Evolutionary conservation across 345 rosid genomes (phyloP).

Genomic region (Hypericum androsaemum): DNA sequence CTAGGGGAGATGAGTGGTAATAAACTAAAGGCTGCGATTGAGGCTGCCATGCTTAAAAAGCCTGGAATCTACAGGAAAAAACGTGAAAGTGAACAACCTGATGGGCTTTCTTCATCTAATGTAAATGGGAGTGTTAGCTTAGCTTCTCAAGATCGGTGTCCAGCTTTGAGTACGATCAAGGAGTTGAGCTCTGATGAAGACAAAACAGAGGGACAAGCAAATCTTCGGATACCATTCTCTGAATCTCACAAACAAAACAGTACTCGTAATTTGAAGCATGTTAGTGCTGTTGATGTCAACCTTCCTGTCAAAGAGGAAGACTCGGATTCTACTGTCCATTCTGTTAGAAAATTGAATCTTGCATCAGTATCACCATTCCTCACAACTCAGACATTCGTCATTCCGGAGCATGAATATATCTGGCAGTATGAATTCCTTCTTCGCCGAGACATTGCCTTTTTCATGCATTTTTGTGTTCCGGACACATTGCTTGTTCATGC

Average conservation of each 20-base stretch:
- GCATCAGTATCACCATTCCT: conserved; percentile 24
- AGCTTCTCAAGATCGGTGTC: conserved; percentile 33
- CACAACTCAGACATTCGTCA: conserved; percentile 30
- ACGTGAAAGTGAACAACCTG: conserved; percentile 40
- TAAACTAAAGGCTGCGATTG: conserved; percentile 71
- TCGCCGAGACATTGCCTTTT: conserved; percentile 9
- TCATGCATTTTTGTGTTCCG: background rate
- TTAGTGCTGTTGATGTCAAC: conserved; percentile 22
- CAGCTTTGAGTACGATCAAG: conserved; percentile 30
- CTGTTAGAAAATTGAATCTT: conserved; percentile 19
- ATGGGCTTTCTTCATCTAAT: conserved; percentile 29
- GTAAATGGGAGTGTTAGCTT: conserved; percentile 32
- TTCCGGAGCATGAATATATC: conserved; percentile 71
- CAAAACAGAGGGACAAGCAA: conserved; percentile 32
- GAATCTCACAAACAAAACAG: conserved; percentile 31
- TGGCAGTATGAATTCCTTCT: conserved; percentile 72
- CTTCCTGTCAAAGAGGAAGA: conserved; percentile 20
- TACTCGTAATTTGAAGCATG: conserved; percentile 29
- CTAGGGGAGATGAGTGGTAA: conserved; percentile 43
- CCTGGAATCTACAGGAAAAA: conserved; percentile 59
- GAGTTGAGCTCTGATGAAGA: conserved; percentile 35
- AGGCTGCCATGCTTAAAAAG: conserved; percentile 66
- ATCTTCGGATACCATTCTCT: conserved; percentile 17
- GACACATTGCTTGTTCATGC: conserved; percentile 2
- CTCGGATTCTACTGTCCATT: conserved; percentile 26